phyloP scores from a whole-genome alignment of 2,329 filamentous ascomycete species.

The Pseudogymnoascus sp. region DNA sequence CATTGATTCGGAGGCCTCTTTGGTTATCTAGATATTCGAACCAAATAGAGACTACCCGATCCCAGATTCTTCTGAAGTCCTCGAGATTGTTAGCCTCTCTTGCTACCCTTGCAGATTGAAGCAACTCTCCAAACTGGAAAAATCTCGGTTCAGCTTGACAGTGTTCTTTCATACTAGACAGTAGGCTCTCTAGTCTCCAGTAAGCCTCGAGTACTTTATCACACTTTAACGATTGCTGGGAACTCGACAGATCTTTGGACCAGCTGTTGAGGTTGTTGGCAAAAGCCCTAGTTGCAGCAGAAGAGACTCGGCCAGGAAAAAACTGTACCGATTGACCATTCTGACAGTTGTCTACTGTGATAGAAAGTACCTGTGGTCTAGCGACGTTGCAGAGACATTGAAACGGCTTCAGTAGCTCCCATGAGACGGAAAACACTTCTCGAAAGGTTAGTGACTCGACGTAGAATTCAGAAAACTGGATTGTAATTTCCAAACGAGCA shows the following conservation, averaged over 20 bases:
- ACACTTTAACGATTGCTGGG: slow-evolving; percentile 3
- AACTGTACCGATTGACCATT: slow-evolving; percentile 10
- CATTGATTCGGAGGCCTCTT: slow-evolving; percentile 10
- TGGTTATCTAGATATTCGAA: slow-evolving; percentile 14
- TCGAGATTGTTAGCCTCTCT: slow-evolving; percentile 14
- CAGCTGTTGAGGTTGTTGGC: slow-evolving; percentile 5
- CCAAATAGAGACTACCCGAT: slow-evolving; percentile 14
- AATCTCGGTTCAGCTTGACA: not conserved
- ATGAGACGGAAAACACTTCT: slow-evolving; percentile 9
- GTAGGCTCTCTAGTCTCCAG: slow-evolving; percentile 17
- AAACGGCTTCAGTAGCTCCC: slow-evolving; percentile 14
- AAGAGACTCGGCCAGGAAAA: slow-evolving; percentile 3
- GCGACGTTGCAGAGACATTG: slow-evolving; percentile 12
- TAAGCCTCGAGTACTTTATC: slow-evolving; percentile 16
- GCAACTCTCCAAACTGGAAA: slow-evolving; percentile 10
- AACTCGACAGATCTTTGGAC: slow-evolving; percentile 14
- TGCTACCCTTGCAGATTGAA: slow-evolving; percentile 14
- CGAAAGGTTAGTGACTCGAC: slow-evolving; percentile 10
- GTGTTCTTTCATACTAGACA: slow-evolving; percentile 15
- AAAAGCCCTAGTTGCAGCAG: slow-evolving; percentile 8
- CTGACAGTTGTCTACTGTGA: not conserved
- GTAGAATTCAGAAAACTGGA: slow-evolving; percentile 7
- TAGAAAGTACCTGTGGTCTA: slow-evolving; percentile 9
- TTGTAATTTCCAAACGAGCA: not conserved
- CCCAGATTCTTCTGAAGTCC: slow-evolving; percentile 13